A percentile compares a stretch with the other conserved stretches of the same genome.
Conservation (phyloP, 2,329 filamentous ascomycete genomes). For the Cercospora brassicicola region DNA sequence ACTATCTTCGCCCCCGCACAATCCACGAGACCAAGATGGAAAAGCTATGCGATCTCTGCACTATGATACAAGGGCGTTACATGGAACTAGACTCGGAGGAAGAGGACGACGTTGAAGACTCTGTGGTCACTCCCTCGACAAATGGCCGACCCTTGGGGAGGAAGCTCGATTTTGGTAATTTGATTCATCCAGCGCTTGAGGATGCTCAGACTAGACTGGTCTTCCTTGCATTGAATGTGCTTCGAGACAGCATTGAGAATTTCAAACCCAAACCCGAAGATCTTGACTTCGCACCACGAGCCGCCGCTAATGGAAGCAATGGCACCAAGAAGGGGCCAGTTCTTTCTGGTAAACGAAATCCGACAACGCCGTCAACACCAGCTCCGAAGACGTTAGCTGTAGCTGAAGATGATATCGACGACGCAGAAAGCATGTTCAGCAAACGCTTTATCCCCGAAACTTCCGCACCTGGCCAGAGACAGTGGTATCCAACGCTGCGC, state of each 20-base stretch:
- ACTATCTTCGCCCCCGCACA: conserved; percentile 63
- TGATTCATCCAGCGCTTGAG: conserved; percentile 66
- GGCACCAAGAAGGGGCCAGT: conserved; percentile 43
- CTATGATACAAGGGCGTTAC: conserved; percentile 65
- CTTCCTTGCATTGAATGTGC: conserved; percentile 62
- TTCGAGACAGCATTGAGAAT: conserved; percentile 66
- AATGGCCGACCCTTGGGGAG: conserved; percentile 26
- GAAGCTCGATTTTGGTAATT: conserved; percentile 59
- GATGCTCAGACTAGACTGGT: conserved; percentile 67
- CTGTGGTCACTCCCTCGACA: conserved; percentile 22
- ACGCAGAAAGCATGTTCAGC: conserved; percentile 48
- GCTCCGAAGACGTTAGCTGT: conserved; percentile 53
- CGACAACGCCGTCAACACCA: conserved; percentile 39
- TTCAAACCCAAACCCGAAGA: conserved; percentile 66
- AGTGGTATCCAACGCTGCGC: conserved; percentile 66
- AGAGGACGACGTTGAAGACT: conserved; percentile 49
- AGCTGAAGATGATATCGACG: conserved; percentile 57
- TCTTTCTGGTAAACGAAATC: conserved; percentile 53
- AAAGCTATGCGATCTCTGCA: conserved; percentile 67
- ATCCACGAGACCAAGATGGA: conserved; percentile 67
- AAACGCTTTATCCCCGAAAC: conserved; percentile 28
- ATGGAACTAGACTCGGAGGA: conserved; percentile 55
- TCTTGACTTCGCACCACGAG: conserved; percentile 60
- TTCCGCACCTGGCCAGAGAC: conserved; percentile 17
- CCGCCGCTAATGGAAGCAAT: conserved; percentile 27